These are phyloP conservation scores for Syzygium aqueum DNA, from an alignment of 345 rosid species.

Conservation along the genomic window DNA sequence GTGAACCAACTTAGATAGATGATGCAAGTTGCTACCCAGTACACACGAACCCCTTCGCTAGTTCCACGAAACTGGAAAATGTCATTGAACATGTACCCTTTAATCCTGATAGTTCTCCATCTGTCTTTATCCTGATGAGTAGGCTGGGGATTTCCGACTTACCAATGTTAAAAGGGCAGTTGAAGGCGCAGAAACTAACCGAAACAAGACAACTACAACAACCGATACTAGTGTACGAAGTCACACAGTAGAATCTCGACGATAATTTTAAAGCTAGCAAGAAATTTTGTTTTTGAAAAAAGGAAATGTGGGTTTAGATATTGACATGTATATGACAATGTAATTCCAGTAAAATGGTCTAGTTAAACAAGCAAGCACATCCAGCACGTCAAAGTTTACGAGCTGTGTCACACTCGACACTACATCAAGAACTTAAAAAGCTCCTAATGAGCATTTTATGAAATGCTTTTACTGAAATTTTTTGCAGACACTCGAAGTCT, in stretches of 20 bases:
- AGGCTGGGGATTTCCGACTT: background rate
- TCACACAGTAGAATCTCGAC: background rate
- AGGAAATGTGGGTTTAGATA: background rate
- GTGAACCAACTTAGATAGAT: background rate
- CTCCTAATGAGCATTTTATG: background rate
- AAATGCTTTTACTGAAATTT: background rate
- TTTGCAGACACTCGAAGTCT: background rate
- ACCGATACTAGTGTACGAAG: background rate
- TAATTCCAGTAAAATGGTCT: background rate
- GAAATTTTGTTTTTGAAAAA: background rate
- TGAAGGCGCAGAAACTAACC: background rate
- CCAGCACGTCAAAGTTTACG: background rate
- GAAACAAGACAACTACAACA: background rate
- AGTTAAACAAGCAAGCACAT: background rate
- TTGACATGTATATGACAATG: background rate
- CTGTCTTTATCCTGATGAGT: background rate
- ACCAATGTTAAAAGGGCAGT: background rate
- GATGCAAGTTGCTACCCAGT: background rate
- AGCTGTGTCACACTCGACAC: background rate
- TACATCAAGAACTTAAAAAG: background rate
- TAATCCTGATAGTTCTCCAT: background rate
- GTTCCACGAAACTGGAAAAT: background rate
- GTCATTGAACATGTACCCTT: background rate
- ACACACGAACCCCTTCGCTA: background rate
- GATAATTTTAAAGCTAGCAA: background rate